Percentiles rank a stretch among this genome's conserved stretches.
Evolutionary conservation across 164 flowering plant species (phyloP).

Genomic region (Berberis vulgaris): DNA sequence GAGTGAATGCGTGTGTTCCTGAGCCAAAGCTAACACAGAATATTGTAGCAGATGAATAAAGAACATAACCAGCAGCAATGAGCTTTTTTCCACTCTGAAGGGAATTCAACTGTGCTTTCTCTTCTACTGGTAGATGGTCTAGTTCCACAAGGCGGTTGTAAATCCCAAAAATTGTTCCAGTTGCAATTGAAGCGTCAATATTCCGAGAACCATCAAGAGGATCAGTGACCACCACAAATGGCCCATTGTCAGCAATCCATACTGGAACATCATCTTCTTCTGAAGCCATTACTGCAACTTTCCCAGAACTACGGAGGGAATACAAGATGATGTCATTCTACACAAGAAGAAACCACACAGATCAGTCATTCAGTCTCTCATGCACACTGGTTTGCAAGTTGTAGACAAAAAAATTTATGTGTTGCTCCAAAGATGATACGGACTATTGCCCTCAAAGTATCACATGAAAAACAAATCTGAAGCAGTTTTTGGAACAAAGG

Average conservation of each 20-base stretch:
- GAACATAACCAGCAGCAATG: conserved; percentile 82
- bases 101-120: conserved; percentile 75
- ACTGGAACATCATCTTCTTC: conserved; percentile 88
- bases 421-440: neutral
- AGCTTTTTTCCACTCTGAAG: conserved; percentile 83
- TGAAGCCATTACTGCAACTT: conserved; percentile 93
- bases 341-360: conserved; percentile 6
- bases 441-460: no score
- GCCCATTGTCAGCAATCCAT: conserved; percentile 79
- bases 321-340: conserved; percentile 92
- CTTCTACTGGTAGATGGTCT: conserved; percentile 66
- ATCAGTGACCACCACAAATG: conserved; percentile 88
- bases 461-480: no score
- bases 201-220: conserved; percentile 96
- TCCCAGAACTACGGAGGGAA: conserved; percentile 68
- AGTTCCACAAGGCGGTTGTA: conserved; percentile 71
- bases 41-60: conserved; percentile 95
- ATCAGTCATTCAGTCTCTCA: conserved; percentile 4
- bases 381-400: neutral
- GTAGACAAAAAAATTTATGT: neutral
- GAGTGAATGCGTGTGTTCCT: conserved; percentile 84
- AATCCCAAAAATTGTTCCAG: conserved; percentile 93
- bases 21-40: conserved; percentile 80
- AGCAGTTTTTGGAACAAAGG: no score
- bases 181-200: conserved; percentile 96